A percentile compares a stretch with the other conserved stretches of the same genome.
Evolutionary conservation across 2,329 filamentous ascomycete species (phyloP).

Genomic region (Lachnellula occidentalis): DNA sequence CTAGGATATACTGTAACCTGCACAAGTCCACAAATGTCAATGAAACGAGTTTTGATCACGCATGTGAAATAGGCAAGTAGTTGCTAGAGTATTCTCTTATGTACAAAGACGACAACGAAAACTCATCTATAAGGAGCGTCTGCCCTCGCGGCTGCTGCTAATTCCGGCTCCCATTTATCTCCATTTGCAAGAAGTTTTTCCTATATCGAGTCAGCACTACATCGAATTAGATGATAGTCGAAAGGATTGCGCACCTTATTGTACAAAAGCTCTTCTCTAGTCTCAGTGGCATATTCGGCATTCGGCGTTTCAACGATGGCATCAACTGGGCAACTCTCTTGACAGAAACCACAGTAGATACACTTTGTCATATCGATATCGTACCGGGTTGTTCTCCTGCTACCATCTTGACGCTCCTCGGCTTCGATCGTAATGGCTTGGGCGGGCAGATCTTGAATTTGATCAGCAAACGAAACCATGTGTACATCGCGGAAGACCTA

Average conservation of each 20-base stretch:
- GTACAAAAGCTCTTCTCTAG: slow-evolving; percentile 89
- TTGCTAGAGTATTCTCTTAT: slow-evolving; percentile 6
- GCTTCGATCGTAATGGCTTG: slow-evolving; percentile 99
- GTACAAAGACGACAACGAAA: slow-evolving; percentile 15
- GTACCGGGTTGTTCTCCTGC: slow-evolving; percentile 90
- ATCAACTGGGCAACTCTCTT: slow-evolving; percentile 97
- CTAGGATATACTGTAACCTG: too few relatives aligned
- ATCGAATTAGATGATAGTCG: neutral
- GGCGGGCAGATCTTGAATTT: slow-evolving; percentile 72
- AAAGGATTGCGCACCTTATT: slow-evolving; percentile 62
- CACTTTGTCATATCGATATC: slow-evolving; percentile 99
- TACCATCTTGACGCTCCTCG: slow-evolving; percentile 94
- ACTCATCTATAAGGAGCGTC: slow-evolving; percentile 84
- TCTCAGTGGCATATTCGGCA: slow-evolving; percentile 70
- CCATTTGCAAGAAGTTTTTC: slow-evolving; percentile 84
- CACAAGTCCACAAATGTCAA: neutral
- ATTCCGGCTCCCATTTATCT: slow-evolving; percentile 96
- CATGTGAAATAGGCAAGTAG: neutral
- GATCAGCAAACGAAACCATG: slow-evolving; percentile 9
- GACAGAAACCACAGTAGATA: slow-evolving; percentile 99
- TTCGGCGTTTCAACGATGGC: slow-evolving; percentile 78
- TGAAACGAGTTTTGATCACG: neutral
- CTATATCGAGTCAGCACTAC: slow-evolving; percentile 36
- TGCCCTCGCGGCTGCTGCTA: slow-evolving; percentile 85
- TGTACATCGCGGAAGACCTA: slow-evolving; percentile 30